Percentiles rank a stretch among this genome's conserved stretches.
Conservation (phyloP, 139 green algal genomes). For the Ettlia oleoabundans region DNA sequence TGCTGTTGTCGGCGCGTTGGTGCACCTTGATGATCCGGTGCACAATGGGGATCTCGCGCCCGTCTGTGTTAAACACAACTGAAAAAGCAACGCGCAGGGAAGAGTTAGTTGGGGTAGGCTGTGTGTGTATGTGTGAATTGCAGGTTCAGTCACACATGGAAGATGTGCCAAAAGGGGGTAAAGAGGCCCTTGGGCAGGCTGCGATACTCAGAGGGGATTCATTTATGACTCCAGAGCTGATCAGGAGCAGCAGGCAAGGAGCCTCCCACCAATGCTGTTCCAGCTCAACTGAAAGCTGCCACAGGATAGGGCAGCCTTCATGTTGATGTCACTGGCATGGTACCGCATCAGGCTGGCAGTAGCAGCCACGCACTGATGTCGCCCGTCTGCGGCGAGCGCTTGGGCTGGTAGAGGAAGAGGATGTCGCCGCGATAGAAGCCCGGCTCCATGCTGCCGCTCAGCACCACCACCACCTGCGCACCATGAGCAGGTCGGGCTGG, state of each 20-base stretch:
- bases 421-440: conserved; percentile 97
- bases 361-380: conserved; percentile 24
- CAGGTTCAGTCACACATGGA: neutral
- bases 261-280: no score
- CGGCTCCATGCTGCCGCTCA: conserved; percentile 98
- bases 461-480: conserved; percentile 93
- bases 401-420: conserved; percentile 93
- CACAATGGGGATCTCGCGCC: conserved; percentile 96
- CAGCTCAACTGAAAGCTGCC: no score
- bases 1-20: conserved; percentile 47
- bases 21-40: conserved; percentile 88
- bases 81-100: neutral
- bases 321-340: no score
- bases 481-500: neutral
- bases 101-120: no score
- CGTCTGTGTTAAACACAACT: conserved; percentile 96
- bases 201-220: no score
- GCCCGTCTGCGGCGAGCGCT: conserved; percentile 19
- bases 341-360: neutral
- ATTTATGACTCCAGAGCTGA: no score
- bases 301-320: no score
- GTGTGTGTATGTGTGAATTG: no score
- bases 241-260: neutral
- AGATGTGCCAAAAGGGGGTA: neutral
- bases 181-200: no score